phyloP scores from a whole-genome alignment of 495 filamentous ascomycete genomes.

The Trichoderma reesei region DNA sequence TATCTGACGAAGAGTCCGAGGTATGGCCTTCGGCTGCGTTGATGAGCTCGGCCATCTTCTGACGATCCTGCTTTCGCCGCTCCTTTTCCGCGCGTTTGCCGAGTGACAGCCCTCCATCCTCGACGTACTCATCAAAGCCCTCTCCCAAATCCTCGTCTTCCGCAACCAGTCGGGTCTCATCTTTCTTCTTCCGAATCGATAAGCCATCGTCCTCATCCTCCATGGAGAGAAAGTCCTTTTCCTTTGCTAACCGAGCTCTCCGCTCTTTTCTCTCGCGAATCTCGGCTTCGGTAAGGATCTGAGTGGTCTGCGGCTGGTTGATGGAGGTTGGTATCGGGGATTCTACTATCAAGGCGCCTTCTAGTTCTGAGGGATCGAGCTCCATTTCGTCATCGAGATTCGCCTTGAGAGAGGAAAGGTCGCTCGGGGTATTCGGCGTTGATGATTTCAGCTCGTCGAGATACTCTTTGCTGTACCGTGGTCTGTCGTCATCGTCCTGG shows the following conservation, averaged over 20 bases:
- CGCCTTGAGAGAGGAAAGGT: constrained; percentile 30
- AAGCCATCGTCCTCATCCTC: constrained; percentile 43
- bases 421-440: constrained; percentile 68
- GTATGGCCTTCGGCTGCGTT: constrained; percentile 58
- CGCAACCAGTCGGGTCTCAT: constrained; percentile 62
- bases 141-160: constrained; percentile 95
- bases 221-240: constrained; percentile 71
- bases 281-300: constrained; percentile 72
- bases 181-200: constrained; percentile 41
- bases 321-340: constrained; percentile 14
- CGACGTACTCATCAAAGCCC: constrained; percentile 86
- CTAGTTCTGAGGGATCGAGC: constrained; percentile 44
- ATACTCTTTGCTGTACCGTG: constrained; percentile 78
- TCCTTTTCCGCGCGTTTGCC: constrained; percentile 75
- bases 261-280: constrained; percentile 89
- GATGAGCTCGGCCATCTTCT: constrained; percentile 78
- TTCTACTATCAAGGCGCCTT: constrained; percentile 55
- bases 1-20: constrained; percentile 57
- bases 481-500: constrained; percentile 55
- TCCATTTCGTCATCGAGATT: constrained; percentile 34
- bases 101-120: constrained; percentile 71
- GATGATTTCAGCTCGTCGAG: constrained; percentile 73
- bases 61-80: constrained; percentile 52
- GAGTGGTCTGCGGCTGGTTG: constrained; percentile 15
- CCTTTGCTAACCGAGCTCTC: constrained; percentile 64